Evolutionary conservation across 1,139 yeast genomes (phyloP), one percentile per base, ranked within the genome.

Genomic region (Pichia sp.): DNA sequence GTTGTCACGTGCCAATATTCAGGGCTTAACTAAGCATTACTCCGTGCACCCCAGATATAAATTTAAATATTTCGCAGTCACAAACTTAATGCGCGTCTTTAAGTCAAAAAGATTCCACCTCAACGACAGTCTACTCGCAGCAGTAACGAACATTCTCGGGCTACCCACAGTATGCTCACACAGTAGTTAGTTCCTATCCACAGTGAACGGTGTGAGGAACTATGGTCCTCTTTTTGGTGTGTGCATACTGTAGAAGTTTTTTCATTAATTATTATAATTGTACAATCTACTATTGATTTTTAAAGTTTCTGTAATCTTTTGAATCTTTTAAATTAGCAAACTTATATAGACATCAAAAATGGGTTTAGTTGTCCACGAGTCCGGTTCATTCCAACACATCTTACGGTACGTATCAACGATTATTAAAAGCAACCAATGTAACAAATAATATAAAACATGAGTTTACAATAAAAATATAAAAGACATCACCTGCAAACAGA

Each of bases 371-470:
- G 94, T 90, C 78, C 94, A 87, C 79, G 97, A 92, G 82, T 85
- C 87, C 81, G 96, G 96, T 78, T 86, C 94, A 74, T 92, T 94
- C 96, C 98, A 94, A 82, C 99, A 94, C 95, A 92, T 92, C 81
- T 88, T 92, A 81, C 98, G 97, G 95, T 86, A 85, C 76, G 95
- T 84, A 58, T 51, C n/a, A 10, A 33, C 8, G 32, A 30, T 7
- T 7, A 30, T 7, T 30, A 30, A 30, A 8, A 30, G 8, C 8
- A 30, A 30, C 32, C 8, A 30, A 30, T 7, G 8, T 30, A 30
- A 18, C 18, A 18, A 18, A 18, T 18, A 18, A 18, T 18, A 18
- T 18, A 18, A 18, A 18, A 18, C 18, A 18, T 18, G 18, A 18
- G 18, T 18, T 18, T 18, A 18, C 18, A 18, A 18, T 18, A 18